Percentiles rank a stretch among this genome's conserved stretches.
phyloP scores from a whole-genome alignment of 306 rosid species.

The Sicyos edulis region DNA sequence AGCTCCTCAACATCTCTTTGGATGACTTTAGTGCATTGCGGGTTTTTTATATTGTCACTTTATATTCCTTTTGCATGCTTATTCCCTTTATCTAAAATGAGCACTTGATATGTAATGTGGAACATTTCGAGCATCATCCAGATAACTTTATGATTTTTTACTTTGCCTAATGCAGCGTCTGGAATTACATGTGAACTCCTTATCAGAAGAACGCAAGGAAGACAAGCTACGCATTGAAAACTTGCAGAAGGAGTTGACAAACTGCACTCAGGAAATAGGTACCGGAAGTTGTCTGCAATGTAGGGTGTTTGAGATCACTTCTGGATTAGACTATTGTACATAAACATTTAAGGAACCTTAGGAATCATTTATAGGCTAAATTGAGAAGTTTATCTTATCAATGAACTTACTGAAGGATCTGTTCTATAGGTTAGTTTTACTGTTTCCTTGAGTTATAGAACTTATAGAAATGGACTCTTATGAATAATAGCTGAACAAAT shows the following conservation, averaged over 20 bases:
- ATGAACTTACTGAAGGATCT: background rate
- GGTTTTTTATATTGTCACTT: too few relatives aligned
- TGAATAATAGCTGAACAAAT: background rate
- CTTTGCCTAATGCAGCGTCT: constrained; percentile 43
- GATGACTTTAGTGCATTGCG: too few relatives aligned
- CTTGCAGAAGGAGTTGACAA: constrained; percentile 65
- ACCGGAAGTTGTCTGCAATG: constrained; percentile 9
- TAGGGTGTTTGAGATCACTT: background rate
- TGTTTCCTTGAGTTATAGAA: too few relatives aligned
- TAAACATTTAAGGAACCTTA: background rate
- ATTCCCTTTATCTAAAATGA: background rate
- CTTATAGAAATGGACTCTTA: background rate
- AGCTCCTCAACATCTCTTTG: background rate
- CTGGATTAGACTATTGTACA: background rate
- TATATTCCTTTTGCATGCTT: background rate
- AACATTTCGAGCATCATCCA: background rate
- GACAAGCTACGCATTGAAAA: constrained; percentile 55
- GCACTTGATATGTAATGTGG: background rate
- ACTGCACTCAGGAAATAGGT: constrained; percentile 93
- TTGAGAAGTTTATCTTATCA: background rate
- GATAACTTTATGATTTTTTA: constrained; percentile 23
- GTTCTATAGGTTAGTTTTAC: too few relatives aligned
- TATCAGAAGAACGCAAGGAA: constrained; percentile 42
- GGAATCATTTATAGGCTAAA: constrained; percentile 4
- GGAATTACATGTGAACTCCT: constrained; percentile 48